phyloP scores from a whole-genome alignment of 306 rosid genomes.

The Sechiopsis laciniata region DNA sequence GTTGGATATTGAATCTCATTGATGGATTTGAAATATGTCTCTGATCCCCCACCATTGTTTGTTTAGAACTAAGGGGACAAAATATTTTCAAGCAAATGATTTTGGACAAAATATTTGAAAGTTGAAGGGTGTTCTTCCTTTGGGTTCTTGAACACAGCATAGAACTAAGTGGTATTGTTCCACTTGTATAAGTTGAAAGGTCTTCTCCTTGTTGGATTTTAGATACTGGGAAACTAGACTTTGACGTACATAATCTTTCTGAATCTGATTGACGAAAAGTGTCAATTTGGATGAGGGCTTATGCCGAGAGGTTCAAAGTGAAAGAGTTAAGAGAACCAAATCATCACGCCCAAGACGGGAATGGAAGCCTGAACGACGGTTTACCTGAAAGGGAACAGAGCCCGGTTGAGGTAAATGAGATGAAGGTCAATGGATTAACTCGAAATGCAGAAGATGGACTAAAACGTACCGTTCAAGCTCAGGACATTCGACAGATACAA shows the following conservation, averaged over 20 bases:
- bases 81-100: no score
- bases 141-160: neutral
- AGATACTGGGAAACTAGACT: conserved; percentile 23
- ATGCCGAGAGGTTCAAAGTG: conserved; percentile 39
- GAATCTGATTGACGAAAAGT: conserved; percentile 41
- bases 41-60: conserved; percentile 12
- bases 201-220: conserved; percentile 18
- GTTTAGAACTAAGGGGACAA: neutral
- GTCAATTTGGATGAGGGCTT: conserved; percentile 43
- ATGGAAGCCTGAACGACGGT: conserved; percentile 33
- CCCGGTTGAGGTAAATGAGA: conserved; percentile 31
- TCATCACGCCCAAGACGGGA: conserved; percentile 33
- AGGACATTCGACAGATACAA: conserved; percentile 36
- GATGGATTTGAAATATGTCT: conserved; percentile 8
- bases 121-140: neutral
- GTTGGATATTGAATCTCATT: conserved; percentile 8
- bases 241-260: conserved; percentile 19
- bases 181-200: no score
- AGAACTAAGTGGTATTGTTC: conserved; percentile 28
- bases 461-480: conserved; percentile 35
- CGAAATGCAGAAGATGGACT: conserved; percentile 42
- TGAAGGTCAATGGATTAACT: conserved; percentile 39
- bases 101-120: no score
- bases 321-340: conserved; percentile 39
- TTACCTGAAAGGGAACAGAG: conserved; percentile 30